Percentiles rank a stretch among this genome's conserved stretches.
These are phyloP conservation scores for Phytopythium mirpurense DNA, from an alignment of 352 stramenopile genomes.

Conservation along the genomic window DNA sequence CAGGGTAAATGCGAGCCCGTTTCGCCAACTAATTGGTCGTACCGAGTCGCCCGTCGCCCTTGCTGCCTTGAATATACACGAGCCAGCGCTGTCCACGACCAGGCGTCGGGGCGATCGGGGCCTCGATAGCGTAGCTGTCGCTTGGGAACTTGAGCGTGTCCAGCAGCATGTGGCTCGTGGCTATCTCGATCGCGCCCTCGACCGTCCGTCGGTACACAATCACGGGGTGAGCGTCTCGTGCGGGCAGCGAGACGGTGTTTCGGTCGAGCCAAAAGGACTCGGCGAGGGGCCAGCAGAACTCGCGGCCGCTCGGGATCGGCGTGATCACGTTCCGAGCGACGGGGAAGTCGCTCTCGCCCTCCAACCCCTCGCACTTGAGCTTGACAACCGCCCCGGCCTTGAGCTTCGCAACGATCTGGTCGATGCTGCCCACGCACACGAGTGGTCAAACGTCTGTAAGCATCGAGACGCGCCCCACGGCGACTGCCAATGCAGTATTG, in stretches of 20 bases:
- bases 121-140: conserved; percentile 73
- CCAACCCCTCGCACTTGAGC: conserved; percentile 58
- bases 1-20: background rate
- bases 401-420: conserved; percentile 80
- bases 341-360: conserved; percentile 43
- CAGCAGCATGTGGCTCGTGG: conserved; percentile 83
- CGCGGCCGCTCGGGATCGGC: conserved; percentile 63
- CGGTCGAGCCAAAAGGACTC: conserved; percentile 85
- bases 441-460: background rate
- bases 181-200: conserved; percentile 74
- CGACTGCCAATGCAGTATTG: background rate
- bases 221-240: conserved; percentile 71
- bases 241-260: conserved; percentile 67
- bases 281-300: conserved; percentile 80
- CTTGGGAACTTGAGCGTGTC: conserved; percentile 86
- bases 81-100: conserved; percentile 75
- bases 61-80: conserved; percentile 78
- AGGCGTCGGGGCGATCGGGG: conserved; percentile 42
- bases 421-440: conserved; percentile 38
- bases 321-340: conserved; percentile 63
- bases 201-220: conserved; percentile 65
- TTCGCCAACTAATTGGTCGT: conserved; percentile 4
- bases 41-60: conserved; percentile 74
- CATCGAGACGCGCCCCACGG: background rate
- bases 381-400: conserved; percentile 82